These are phyloP conservation scores for Breynia disticha DNA, from an alignment of 441 rosid genomes.

Conservation along the genomic window DNA sequence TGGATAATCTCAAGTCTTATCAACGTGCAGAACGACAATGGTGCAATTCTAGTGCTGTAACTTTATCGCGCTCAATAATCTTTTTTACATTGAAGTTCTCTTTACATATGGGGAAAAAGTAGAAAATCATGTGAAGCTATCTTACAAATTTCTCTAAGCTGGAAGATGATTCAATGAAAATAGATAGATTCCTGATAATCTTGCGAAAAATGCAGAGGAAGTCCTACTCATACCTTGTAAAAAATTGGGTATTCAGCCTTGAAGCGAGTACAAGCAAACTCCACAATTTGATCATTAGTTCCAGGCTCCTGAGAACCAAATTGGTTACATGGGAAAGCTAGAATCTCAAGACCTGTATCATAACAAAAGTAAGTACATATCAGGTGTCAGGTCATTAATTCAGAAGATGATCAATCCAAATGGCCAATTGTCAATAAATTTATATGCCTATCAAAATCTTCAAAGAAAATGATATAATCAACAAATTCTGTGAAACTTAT, in stretches of 20 bases:
- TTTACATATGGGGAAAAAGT: no score
- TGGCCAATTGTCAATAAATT: background rate
- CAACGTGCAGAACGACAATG: no score
- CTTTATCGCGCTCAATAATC: no score
- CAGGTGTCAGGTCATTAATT: background rate
- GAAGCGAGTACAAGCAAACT: constrained; percentile 61
- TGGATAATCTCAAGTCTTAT: no score
- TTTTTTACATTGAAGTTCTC: no score
- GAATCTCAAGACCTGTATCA: constrained; percentile 69
- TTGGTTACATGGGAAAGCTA: constrained; percentile 97
- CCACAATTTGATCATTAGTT: constrained; percentile 58
- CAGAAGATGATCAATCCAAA: background rate
- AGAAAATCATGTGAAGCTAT: no score
- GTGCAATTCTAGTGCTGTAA: no score
- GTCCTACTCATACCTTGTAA: constrained; percentile 40
- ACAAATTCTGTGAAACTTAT: background rate
- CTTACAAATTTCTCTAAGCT: no score
- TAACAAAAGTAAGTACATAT: background rate
- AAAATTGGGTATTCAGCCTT: constrained; percentile 94
- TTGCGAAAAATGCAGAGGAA: background rate
- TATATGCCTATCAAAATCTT: background rate
- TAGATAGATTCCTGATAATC: background rate
- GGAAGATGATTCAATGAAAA: background rate
- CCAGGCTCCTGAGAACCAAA: constrained; percentile 91
- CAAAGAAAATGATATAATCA: background rate